Percentiles rank a stretch among this genome's conserved stretches.
Evolutionary conservation across 179 eudicot species (phyloP).

Genomic region (Amaranthus tricolor): DNA sequence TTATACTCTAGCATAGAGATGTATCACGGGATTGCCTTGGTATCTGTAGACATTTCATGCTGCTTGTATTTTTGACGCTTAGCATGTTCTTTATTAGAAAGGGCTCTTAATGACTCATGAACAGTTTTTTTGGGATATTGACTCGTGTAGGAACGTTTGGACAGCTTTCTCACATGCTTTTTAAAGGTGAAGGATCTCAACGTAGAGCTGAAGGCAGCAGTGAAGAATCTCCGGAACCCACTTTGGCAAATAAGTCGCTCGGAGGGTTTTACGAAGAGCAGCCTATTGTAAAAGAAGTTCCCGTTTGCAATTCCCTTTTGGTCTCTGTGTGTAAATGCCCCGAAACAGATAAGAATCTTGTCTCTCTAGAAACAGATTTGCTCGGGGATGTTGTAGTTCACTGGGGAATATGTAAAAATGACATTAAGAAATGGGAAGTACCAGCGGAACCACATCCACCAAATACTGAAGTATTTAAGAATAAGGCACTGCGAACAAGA

Average conservation of each 20-base stretch:
- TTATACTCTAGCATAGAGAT: background rate
- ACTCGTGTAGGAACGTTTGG: conserved; percentile 48
- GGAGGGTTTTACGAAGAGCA: conserved; percentile 72
- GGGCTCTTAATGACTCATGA: background rate
- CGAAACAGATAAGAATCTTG: conserved; percentile 52
- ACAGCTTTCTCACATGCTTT: conserved; percentile 49
- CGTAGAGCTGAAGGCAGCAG: conserved; percentile 31
- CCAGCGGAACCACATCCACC: conserved; percentile 76
- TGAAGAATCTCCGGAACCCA: conserved; percentile 31
- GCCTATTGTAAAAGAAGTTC: conserved; percentile 53
- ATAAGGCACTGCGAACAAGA: conserved; percentile 76
- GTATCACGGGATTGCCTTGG: background rate
- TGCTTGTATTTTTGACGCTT: background rate
- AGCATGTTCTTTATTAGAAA: background rate
- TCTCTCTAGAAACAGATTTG: conserved; percentile 73
- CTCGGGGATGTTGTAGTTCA: conserved; percentile 72
- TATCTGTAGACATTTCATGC: background rate
- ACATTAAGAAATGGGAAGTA: conserved; percentile 61
- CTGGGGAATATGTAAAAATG: conserved; percentile 81
- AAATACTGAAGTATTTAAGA: conserved; percentile 65
- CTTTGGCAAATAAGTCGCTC: conserved; percentile 37
- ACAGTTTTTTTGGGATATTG: conserved; percentile 18
- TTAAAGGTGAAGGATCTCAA: conserved; percentile 41
- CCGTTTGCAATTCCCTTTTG: conserved; percentile 42
- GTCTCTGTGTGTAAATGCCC: conserved; percentile 55